Evolutionary conservation across 2,329 filamentous ascomycete genomes (phyloP), one percentile per base, ranked within the genome.

Genomic region (Mycosphaerella sp.): DNA sequence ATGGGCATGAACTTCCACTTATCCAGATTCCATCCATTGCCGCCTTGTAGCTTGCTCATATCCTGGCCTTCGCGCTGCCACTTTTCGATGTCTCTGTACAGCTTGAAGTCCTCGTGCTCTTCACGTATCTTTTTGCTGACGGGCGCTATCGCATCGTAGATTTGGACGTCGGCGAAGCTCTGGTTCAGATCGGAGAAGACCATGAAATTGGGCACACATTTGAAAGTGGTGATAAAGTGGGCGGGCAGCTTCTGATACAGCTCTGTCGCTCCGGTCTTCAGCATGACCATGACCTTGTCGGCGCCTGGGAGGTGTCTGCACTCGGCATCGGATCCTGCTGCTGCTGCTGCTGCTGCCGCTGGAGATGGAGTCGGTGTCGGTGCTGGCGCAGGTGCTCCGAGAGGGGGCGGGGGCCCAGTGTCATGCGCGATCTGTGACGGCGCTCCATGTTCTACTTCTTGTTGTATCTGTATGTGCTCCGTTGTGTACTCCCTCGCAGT

Each of bases 231-330:
- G 43, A 71, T 61, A 56, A 81, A 75, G 60, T 82, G 79, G 6
- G 74, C 67, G 2, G 78, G 78, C 4, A 83, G 73, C 62, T 81
- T 80, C 28, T 76, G 71, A 52, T 72, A 69, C 3, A 78, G 71
- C 59, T 82, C 79, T 12, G 78, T 79, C 12, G 79, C 78, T 44
- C 79, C 80, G 0, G 80, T 82, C 61, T 79, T 78, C 52, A 84
- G 67, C 37, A 81, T 68, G 21, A 83, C 71, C 59, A 82, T 75
- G 46, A 82, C 66, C 55, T 81, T 71, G 6, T 76, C 68, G 7
- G 71, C 67, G 40, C 68, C 67, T 1, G 61, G 60, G 13, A 64
- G 48, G 41, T 54, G 50, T 10, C 41, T 49, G 50, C 64, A 64
- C 21, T 44, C 47, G 3, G 52, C 45, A 35, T 55, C 34, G 8